A percentile compares a stretch with the other conserved stretches of the same genome.
phyloP scores from a whole-genome alignment of 371 early-diverging fungal species.

The Apophysomyces elegans region DNA sequence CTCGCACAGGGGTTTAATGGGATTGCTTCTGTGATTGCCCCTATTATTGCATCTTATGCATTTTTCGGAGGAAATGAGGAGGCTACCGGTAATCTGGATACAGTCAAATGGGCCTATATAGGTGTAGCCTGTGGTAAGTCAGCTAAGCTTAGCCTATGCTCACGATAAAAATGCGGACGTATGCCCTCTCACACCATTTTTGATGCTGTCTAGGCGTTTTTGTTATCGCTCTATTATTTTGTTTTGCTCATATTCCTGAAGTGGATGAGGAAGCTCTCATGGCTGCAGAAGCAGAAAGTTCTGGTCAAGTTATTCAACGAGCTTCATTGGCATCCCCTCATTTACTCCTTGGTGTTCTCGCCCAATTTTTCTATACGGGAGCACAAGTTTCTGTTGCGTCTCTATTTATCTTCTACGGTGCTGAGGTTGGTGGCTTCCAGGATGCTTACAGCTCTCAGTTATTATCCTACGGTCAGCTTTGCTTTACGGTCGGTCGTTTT shows the following conservation, averaged over 20 bases:
- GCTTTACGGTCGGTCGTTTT: conserved; percentile 53
- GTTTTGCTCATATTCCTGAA: conserved; percentile 49
- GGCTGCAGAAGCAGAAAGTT: conserved; percentile 26
- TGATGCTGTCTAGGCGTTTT: conserved; percentile 31
- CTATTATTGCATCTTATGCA: conserved; percentile 51
- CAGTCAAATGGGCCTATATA: conserved; percentile 54
- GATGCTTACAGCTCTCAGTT: conserved; percentile 33
- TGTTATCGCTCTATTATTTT: conserved; percentile 41
- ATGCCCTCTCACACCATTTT: not conserved
- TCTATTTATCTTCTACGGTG: conserved; percentile 47
- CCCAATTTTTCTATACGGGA: conserved; percentile 51
- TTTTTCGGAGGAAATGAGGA: conserved; percentile 45
- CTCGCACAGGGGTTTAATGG: conserved; percentile 54
- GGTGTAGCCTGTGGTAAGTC: conserved; percentile 48
- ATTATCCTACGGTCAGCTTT: conserved; percentile 41
- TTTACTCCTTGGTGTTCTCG: conserved; percentile 40
- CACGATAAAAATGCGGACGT: no score
- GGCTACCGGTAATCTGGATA: conserved; percentile 25
- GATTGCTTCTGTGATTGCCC: conserved; percentile 47
- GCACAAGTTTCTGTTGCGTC: conserved; percentile 51
- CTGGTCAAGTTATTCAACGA: conserved; percentile 22
- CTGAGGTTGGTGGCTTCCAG: conserved; percentile 36
- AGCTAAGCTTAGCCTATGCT: no score
- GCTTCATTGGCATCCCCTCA: conserved; percentile 45
- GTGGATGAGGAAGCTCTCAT: conserved; percentile 45